Evolutionary conservation across 371 early-diverging fungal species (phyloP).

Genomic region (Actinomortierella ambigua): DNA sequence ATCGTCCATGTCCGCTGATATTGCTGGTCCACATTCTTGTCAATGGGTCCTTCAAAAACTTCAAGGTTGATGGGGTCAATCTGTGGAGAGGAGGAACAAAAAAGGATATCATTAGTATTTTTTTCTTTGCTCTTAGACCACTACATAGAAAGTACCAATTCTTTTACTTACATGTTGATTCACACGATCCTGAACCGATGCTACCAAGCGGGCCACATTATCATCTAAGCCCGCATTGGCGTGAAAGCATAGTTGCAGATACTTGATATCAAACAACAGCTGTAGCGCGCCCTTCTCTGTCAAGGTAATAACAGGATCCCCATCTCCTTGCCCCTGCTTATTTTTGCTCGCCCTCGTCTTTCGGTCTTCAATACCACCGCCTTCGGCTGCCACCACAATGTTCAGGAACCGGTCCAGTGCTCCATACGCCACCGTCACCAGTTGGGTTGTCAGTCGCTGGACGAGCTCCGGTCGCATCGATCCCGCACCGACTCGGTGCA

Average conservation of each 20-base stretch:
- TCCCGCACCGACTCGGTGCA: slow-evolving; percentile 49
- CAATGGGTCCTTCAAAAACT: slow-evolving; percentile 52
- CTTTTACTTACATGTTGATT: slow-evolving; percentile 27
- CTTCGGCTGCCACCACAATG: slow-evolving; percentile 9
- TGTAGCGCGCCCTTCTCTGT: slow-evolving; percentile 61
- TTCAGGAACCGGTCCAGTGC: slow-evolving; percentile 23
- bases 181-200: slow-evolving; percentile 23
- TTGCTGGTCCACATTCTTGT: slow-evolving; percentile 52
- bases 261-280: slow-evolving; percentile 57
- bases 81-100: slow-evolving; percentile 21
- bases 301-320: slow-evolving; percentile 10
- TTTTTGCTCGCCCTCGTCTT: slow-evolving; percentile 4
- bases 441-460: slow-evolving; percentile 15
- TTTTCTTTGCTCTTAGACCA: background rate
- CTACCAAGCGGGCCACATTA: slow-evolving; percentile 1
- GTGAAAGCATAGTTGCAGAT: slow-evolving; percentile 47
- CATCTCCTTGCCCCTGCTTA: background rate
- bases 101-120: background rate
- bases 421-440: slow-evolving; percentile 5
- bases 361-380: too few relatives aligned
- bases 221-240: slow-evolving; percentile 22
- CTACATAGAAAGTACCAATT: background rate
- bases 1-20: slow-evolving; percentile 53
- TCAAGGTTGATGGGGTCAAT: slow-evolving; percentile 65
- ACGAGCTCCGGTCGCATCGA: slow-evolving; percentile 31